Percentiles rank a stretch among this genome's conserved stretches.
Evolutionary conservation across 495 filamentous ascomycete genomes (phyloP).

Genomic region (Penicillium fimorum): DNA sequence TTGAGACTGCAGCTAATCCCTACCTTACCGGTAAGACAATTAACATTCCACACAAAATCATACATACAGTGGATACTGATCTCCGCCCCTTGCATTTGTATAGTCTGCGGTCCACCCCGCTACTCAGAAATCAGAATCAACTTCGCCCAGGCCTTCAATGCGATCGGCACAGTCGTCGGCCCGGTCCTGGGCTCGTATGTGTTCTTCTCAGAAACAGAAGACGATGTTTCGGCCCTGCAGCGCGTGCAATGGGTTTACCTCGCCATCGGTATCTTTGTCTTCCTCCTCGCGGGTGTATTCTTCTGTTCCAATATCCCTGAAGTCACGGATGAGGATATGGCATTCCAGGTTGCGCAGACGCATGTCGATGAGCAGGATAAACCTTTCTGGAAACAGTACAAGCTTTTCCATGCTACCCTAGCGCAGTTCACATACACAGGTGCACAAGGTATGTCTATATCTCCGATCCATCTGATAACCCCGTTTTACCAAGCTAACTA

Average conservation of each 20-base stretch:
- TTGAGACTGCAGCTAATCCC: slow-evolving; percentile 58
- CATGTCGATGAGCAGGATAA: slow-evolving; percentile 44
- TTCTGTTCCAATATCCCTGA: slow-evolving; percentile 52
- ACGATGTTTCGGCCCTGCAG: slow-evolving; percentile 49
- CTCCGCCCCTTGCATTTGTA: not conserved
- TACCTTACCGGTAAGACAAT: slow-evolving; percentile 47
- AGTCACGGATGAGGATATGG: slow-evolving; percentile 58
- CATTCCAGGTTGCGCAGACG: slow-evolving; percentile 47
- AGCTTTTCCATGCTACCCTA: slow-evolving; percentile 60
- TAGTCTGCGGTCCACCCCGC: slow-evolving; percentile 52
- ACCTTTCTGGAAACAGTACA: slow-evolving; percentile 49
- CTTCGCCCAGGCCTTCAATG: slow-evolving; percentile 67
- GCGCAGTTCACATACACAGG: slow-evolving; percentile 76
- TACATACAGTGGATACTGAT: not conserved
- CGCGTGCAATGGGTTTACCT: slow-evolving; percentile 77
- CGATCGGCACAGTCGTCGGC: slow-evolving; percentile 62
- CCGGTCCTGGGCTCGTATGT: slow-evolving; percentile 66
- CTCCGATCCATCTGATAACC: not conserved
- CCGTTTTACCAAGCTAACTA: not conserved
- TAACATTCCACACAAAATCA: not conserved
- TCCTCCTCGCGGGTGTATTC: slow-evolving; percentile 52
- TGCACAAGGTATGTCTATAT: slow-evolving; percentile 49
- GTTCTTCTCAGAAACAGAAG: slow-evolving; percentile 56
- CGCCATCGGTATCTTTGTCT: slow-evolving; percentile 69
- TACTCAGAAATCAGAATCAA: slow-evolving; percentile 61